phyloP scores from a whole-genome alignment of 202 grass and related monocot genomes.

The Elaeis oleifera region DNA sequence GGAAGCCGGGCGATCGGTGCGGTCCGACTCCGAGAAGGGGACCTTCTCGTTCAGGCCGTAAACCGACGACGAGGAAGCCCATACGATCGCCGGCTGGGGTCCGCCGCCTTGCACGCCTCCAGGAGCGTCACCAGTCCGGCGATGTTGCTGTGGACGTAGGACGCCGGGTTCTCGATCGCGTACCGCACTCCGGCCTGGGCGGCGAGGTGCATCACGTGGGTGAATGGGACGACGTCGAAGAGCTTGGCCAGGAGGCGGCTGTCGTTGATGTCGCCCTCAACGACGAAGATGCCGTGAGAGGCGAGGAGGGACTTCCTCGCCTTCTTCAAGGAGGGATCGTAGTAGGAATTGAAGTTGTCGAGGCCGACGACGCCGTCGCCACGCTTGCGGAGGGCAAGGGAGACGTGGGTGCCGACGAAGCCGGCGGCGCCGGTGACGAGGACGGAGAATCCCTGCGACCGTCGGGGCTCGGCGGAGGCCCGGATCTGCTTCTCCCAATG shows the following conservation, averaged over 20 bases:
- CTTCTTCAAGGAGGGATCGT: constrained; percentile 11
- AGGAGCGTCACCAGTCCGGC: constrained; percentile 9
- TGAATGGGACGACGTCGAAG: constrained; percentile 18
- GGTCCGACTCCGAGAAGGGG: constrained; percentile 14
- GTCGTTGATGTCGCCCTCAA: constrained; percentile 19
- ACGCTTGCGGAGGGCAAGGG: constrained; percentile 3
- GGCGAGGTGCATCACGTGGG: constrained; percentile 20
- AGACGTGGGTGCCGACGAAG: constrained; percentile 13
- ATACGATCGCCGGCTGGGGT: constrained; percentile 9
- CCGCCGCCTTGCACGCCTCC: constrained; percentile 11
- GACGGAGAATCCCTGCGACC: not conserved
- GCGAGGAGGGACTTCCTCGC: constrained; percentile 4
- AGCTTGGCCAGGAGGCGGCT: constrained; percentile 13
- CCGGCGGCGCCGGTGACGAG: constrained; percentile 6
- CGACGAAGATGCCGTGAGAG: constrained; percentile 11
- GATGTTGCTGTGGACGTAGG: constrained; percentile 22
- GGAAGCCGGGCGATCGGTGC: constrained; percentile 7
- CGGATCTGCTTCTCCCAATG: constrained; percentile 17
- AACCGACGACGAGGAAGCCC: constrained; percentile 13
- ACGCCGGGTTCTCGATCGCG: constrained; percentile 19
- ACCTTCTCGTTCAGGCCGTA: constrained; percentile 18
- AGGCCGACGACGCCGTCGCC: constrained; percentile 16
- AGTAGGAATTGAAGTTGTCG: constrained; percentile 17
- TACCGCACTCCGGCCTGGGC: constrained; percentile 16
- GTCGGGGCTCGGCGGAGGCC: constrained; percentile 1